Evolutionary conservation across 208 protist genomes (phyloP).

Genomic region (Naegleria fowleri): DNA sequence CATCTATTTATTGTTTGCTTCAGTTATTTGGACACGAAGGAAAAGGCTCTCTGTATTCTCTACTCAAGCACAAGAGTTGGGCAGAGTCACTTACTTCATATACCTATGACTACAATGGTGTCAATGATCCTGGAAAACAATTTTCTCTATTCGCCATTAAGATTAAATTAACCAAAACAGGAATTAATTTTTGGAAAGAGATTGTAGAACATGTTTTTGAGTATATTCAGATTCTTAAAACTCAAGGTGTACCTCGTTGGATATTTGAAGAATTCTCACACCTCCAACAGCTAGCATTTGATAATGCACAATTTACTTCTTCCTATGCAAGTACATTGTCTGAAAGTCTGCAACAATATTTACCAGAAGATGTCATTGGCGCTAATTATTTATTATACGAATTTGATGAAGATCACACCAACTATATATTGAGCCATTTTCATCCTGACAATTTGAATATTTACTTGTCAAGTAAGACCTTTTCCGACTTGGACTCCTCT

Average conservation of each 20-base stretch:
- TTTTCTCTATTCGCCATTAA: slow-evolving; percentile 46
- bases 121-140: not conserved
- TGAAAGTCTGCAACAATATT: slow-evolving; percentile 42
- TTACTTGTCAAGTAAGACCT: not conserved
- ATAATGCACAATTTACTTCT: slow-evolving; percentile 39
- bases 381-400: slow-evolving; percentile 46
- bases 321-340: slow-evolving; percentile 56
- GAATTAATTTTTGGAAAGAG: slow-evolving; percentile 51
- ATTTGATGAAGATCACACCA: slow-evolving; percentile 41
- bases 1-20: not conserved
- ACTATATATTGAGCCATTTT: not conserved
- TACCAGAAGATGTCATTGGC: slow-evolving; percentile 54
- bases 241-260: slow-evolving; percentile 46
- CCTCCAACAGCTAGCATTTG: slow-evolving; percentile 56
- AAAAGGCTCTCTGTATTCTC: slow-evolving; percentile 64
- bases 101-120: not conserved
- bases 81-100: not conserved
- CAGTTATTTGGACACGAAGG: slow-evolving; percentile 85
- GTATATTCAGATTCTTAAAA: slow-evolving; percentile 49
- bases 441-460: not conserved
- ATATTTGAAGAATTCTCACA: slow-evolving; percentile 60
- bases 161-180: slow-evolving; percentile 58
- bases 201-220: slow-evolving; percentile 60
- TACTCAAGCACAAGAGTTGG: slow-evolving; percentile 59
- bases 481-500: not conserved